These are phyloP conservation scores for Carex arenaria DNA, from an alignment of 202 grass and related monocot species.

Conservation along the genomic window DNA sequence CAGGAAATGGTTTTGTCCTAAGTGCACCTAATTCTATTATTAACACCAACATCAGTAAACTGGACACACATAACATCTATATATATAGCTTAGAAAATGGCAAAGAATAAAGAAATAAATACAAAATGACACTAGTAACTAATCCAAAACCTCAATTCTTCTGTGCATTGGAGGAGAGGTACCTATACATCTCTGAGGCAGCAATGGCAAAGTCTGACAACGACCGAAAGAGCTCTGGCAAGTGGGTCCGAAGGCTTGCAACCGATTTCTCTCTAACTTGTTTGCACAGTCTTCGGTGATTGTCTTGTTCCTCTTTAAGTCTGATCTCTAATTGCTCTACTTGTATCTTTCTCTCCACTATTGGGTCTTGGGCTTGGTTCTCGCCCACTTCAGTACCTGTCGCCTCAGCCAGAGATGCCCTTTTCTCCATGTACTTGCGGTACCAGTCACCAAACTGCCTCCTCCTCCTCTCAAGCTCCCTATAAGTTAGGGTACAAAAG, in stretches of 20 bases:
- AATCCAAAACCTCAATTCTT: constrained; percentile 35
- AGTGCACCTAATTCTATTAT: constrained; percentile 4
- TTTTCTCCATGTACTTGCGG: constrained; percentile 52
- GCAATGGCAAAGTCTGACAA: constrained; percentile 46
- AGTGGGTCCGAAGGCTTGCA: constrained; percentile 59
- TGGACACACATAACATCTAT: neutral
- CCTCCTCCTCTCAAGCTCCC: constrained; percentile 43
- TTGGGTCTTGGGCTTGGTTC: constrained; percentile 33
- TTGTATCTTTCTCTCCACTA: constrained; percentile 40
- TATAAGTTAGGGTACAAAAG: constrained; percentile 13
- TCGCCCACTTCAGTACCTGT: constrained; percentile 32
- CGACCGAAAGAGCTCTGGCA: constrained; percentile 75
- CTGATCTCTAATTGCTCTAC: constrained; percentile 59
- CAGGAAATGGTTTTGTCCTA: neutral
- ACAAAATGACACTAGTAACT: neutral
- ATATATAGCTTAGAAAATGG: neutral
- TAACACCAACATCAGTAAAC: constrained; percentile 6
- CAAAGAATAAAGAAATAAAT: constrained; percentile 5
- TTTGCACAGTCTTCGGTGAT: constrained; percentile 46
- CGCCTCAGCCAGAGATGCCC: constrained; percentile 40
- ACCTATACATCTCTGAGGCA: constrained; percentile 64
- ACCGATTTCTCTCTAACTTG: constrained; percentile 88
- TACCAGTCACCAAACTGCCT: constrained; percentile 61
- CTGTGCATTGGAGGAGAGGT: constrained; percentile 18
- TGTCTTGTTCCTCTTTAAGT: constrained; percentile 50